A percentile compares a stretch with the other conserved stretches of the same genome.
phyloP scores from a whole-genome alignment of 2,329 filamentous ascomycete species.

The Fusarium mundagurra region DNA sequence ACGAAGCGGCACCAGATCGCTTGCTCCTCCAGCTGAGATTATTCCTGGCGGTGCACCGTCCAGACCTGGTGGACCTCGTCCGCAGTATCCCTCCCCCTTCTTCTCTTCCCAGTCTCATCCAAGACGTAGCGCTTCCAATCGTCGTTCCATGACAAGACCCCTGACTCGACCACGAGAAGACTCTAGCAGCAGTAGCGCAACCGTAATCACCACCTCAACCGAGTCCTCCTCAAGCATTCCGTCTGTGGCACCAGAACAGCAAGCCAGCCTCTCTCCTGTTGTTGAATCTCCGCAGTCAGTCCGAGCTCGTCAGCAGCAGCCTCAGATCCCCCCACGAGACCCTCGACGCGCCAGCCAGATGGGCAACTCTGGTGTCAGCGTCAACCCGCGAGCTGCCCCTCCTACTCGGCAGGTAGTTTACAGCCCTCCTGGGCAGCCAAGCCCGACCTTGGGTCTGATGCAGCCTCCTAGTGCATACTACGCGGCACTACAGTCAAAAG shows the following conservation, averaged over 20 bases:
- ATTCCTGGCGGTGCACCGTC: conserved; percentile 39
- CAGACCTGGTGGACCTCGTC: conserved; percentile 33
- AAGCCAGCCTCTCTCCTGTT: conserved; percentile 58
- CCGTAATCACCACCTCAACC: conserved; percentile 46
- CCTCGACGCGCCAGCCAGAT: conserved; percentile 34
- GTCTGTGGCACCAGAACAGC: conserved; percentile 32
- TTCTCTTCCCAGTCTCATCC: conserved; percentile 40
- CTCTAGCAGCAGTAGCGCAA: conserved; percentile 48
- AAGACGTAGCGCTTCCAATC: conserved; percentile 32
- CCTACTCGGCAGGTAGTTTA: conserved; percentile 47
- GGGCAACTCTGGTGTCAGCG: not conserved
- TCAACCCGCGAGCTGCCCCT: conserved; percentile 41
- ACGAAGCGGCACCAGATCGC: conserved; percentile 3
- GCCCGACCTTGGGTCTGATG: conserved; percentile 53
- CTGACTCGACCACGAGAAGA: conserved; percentile 38
- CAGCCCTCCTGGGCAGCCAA: conserved; percentile 53
- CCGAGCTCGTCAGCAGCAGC: conserved; percentile 45
- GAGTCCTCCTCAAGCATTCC: conserved; percentile 37
- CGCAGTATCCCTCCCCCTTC: conserved; percentile 35
- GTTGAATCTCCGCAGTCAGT: conserved; percentile 55
- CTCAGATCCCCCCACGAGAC: conserved; percentile 43
- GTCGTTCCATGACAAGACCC: conserved; percentile 34
- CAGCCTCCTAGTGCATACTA: conserved; percentile 28
- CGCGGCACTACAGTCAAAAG: not conserved
- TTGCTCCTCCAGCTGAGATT: conserved; percentile 47